These are phyloP conservation scores for Rhododendron vialii DNA, from an alignment of 148 eudicot genomes.

Conservation along the genomic window DNA sequence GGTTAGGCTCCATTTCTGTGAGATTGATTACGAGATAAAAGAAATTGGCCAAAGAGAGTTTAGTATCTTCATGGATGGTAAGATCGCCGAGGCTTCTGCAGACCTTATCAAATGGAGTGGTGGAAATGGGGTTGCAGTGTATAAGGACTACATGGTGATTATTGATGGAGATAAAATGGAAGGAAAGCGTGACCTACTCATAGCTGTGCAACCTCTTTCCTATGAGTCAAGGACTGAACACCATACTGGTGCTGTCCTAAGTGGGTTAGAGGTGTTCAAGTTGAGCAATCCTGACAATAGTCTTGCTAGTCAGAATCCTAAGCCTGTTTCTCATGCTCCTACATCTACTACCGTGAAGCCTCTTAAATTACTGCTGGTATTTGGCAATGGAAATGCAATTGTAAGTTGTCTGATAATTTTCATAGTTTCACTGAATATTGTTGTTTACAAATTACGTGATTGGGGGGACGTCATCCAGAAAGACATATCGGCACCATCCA, in stretches of 20 bases:
- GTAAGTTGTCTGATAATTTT: conserved; percentile 2
- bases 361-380: not conserved
- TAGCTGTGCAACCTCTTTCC: not conserved
- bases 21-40: conserved; percentile 12
- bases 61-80: conserved; percentile 17
- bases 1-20: conserved; percentile 22
- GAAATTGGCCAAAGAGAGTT: conserved; percentile 14
- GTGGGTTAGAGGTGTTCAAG: conserved; percentile 30
- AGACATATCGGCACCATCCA: not conserved
- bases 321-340: not conserved
- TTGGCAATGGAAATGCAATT: not conserved
- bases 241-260: conserved; percentile 14
- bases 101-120: conserved; percentile 10
- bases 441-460: not conserved
- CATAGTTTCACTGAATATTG: not conserved
- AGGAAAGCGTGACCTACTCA: conserved; percentile 5
- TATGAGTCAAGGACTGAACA: not conserved
- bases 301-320: conserved; percentile 27
- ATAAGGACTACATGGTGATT: conserved; percentile 16
- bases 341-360: not conserved
- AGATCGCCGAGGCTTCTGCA: conserved; percentile 7
- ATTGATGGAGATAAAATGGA: not conserved
- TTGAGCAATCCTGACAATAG: conserved; percentile 14
- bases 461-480: not conserved
- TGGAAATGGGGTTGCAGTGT: not conserved